Evolutionary conservation across 75 land plant species (phyloP).

Genomic region (Chamaecyparis obtusa): DNA sequence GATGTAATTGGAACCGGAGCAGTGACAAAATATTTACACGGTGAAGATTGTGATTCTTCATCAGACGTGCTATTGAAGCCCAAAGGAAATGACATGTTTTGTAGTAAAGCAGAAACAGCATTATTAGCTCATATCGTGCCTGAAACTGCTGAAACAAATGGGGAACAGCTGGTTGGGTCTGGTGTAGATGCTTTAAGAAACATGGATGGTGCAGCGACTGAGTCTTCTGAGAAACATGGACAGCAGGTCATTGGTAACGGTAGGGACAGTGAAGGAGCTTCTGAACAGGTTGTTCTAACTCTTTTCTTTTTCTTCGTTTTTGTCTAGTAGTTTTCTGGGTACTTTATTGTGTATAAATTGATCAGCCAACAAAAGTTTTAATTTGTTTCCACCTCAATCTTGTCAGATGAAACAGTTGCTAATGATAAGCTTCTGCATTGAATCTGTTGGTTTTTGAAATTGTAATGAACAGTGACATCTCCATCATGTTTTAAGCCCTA

Average conservation of each 20-base stretch:
- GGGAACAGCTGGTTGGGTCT: neutral
- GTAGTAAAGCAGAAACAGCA: neutral
- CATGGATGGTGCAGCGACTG: neutral
- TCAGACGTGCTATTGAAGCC: neutral
- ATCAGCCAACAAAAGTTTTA: neutral
- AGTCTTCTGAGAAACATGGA: neutral
- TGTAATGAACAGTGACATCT: neutral
- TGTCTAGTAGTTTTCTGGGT: neutral
- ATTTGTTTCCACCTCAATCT: neutral
- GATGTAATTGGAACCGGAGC: conserved; percentile 3
- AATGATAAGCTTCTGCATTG: neutral
- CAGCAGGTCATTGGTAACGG: neutral
- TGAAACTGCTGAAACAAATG: neutral
- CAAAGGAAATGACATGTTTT: neutral
- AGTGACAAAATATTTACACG: neutral
- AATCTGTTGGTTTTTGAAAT: neutral
- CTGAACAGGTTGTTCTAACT: neutral
- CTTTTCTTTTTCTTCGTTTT: neutral
- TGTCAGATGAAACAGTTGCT: neutral
- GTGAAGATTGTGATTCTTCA: neutral
- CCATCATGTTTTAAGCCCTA: neutral
- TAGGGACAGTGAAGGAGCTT: neutral
- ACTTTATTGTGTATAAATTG: neutral
- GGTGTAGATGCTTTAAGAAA: neutral
- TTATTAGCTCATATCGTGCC: neutral